phyloP scores from a whole-genome alignment of 768 basidiomycete species.

The Pseudohyphozyma bogoriensis region DNA sequence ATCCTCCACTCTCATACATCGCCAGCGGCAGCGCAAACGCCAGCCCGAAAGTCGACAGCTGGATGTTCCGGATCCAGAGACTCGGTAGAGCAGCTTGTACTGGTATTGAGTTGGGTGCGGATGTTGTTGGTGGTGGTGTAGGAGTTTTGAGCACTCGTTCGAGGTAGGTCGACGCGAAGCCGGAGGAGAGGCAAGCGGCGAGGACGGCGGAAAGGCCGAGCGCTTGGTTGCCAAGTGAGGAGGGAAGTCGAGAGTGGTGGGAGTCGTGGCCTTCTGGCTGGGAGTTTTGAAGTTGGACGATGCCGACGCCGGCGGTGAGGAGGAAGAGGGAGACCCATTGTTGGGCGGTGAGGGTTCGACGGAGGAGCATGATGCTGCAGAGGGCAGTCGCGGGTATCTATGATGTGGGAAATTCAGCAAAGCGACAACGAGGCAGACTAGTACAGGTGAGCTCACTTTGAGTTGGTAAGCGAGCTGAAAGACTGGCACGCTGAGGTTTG shows the following conservation, averaged over 20 bases:
- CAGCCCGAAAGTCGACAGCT: constrained; percentile 83
- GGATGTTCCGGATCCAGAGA: constrained; percentile 93
- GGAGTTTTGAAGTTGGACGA: constrained; percentile 56
- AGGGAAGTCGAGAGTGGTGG: background rate
- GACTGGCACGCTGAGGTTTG: constrained; percentile 81
- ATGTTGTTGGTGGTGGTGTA: background rate
- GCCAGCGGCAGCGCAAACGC: constrained; percentile 67
- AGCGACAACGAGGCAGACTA: background rate
- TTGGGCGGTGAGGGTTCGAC: constrained; percentile 40
- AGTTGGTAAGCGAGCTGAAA: constrained; percentile 97
- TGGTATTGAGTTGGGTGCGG: background rate
- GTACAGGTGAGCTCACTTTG: constrained; percentile 43
- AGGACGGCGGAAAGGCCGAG: constrained; percentile 81
- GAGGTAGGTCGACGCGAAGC: constrained; percentile 90
- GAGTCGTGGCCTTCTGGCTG: background rate
- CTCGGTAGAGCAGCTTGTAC: constrained; percentile 47
- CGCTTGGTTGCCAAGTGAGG: constrained; percentile 44
- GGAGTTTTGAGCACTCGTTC: constrained; percentile 75
- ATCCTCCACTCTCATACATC: constrained; percentile 12
- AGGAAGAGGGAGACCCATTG: constrained; percentile 69
- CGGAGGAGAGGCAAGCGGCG: constrained; percentile 85
- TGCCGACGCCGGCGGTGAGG: constrained; percentile 40
- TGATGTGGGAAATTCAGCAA: background rate
- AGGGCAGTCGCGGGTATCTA: constrained; percentile 62
- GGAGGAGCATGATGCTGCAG: constrained; percentile 81